phyloP scores from a whole-genome alignment of 306 rosid species.

The Urtica urens region DNA sequence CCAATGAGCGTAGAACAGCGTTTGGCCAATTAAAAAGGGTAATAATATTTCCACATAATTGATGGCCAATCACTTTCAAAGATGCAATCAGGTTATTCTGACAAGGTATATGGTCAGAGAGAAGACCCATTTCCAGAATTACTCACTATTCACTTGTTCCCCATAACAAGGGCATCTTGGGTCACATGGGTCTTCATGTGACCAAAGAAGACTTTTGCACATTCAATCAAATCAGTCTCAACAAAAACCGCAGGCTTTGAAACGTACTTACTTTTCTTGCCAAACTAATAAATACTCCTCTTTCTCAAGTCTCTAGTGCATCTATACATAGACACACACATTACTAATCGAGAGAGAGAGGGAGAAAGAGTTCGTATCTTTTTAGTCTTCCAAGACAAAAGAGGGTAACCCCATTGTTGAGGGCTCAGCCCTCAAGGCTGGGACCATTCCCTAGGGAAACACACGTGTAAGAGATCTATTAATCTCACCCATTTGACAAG shows the following conservation, averaged over 20 bases:
- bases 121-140: conserved; percentile 9
- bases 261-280: too few relatives aligned
- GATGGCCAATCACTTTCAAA: conserved; percentile 18
- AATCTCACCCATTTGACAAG: background rate
- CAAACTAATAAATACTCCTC: too few relatives aligned
- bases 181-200: conserved; percentile 34
- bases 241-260: background rate
- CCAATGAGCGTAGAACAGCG: too few relatives aligned
- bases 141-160: conserved; percentile 12
- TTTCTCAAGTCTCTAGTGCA: too few relatives aligned
- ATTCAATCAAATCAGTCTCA: conserved; percentile 5
- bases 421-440: conserved; percentile 36
- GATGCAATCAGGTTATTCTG: conserved; percentile 5
- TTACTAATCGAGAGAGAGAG: background rate
- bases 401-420: background rate
- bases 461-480: conserved; percentile 24
- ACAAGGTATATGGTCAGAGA: conserved; percentile 8
- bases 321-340: background rate
- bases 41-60: background rate
- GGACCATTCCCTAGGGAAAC: conserved; percentile 24
- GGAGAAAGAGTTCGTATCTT: background rate
- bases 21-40: too few relatives aligned
- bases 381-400: background rate
- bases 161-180: conserved; percentile 22
- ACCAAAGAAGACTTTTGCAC: conserved; percentile 10